Conservation (phyloP, 208 protist species). For the Angomonas ambiguus region DNA sequence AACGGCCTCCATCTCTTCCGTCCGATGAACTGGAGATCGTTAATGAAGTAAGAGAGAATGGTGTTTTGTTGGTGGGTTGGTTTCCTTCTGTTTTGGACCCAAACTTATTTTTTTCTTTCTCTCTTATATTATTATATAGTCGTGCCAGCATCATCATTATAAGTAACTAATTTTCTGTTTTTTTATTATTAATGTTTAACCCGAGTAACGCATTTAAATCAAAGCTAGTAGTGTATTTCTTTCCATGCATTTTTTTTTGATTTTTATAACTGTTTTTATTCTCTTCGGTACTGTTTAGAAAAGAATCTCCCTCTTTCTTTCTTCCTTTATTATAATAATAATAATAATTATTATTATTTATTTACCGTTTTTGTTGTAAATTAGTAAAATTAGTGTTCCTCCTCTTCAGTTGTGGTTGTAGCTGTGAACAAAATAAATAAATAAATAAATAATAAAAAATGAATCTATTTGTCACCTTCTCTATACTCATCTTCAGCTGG, state of each 20-base stretch:
- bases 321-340: not conserved
- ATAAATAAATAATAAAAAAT: conserved; percentile 21
- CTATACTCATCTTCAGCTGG: conserved; percentile 71
- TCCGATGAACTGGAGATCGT: conserved; percentile 92
- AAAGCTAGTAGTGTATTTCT: too few relatives aligned
- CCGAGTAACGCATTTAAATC: too few relatives aligned
- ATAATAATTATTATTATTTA: not conserved
- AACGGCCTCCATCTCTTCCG: conserved; percentile 96
- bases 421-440: not conserved
- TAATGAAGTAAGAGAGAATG: conserved; percentile 58
- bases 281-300: not conserved
- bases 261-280: not conserved
- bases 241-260: not conserved
- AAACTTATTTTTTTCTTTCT: not conserved
- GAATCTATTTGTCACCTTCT: conserved; percentile 65
- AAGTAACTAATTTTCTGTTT: not conserved
- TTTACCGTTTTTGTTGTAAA: too few relatives aligned
- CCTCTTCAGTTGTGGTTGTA: too few relatives aligned
- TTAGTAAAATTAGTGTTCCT: too few relatives aligned
- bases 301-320: conserved; percentile 2
- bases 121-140: not conserved
- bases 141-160: not conserved
- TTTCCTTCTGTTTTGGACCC: too few relatives aligned
- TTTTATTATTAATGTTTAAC: conserved; percentile 7
- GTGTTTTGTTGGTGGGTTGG: too few relatives aligned